These are phyloP conservation scores for Tillandsia fasciculata DNA, from an alignment of 176 grass and related monocot genomes.

Conservation along the genomic window DNA sequence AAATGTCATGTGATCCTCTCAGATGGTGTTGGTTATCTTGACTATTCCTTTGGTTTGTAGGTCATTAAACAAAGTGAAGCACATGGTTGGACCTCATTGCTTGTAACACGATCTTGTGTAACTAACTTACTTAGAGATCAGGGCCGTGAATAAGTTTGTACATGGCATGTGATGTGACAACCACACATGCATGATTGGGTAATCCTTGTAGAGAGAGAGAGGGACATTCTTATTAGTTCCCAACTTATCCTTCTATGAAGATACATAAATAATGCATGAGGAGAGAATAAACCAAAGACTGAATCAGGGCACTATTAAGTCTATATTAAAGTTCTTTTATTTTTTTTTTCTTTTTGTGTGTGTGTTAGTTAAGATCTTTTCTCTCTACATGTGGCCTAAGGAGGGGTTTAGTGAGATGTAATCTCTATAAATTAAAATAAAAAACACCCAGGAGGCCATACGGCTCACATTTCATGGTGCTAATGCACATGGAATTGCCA, in stretches of 20 bases:
- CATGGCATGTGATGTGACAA: not conserved
- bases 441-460: no score
- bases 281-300: not conserved
- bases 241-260: not conserved
- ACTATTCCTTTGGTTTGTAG: not conserved
- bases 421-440: no score
- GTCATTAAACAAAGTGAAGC: not conserved
- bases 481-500: no score
- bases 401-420: no score
- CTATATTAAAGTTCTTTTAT: no score
- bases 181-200: not conserved
- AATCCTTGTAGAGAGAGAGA: not conserved
- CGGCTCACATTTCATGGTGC: no score
- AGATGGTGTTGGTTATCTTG: not conserved
- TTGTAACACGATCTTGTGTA: not conserved
- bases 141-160: no score
- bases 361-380: no score
- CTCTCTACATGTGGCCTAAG: no score
- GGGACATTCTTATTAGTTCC: not conserved
- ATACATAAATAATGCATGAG: not conserved
- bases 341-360: no score
- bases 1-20: constrained; percentile 4
- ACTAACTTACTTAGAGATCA: no score
- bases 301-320: no score
- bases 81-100: constrained; percentile 1